A percentile compares a stretch with the other conserved stretches of the same genome.
Conservation (phyloP, 106 monocot genomes). For the Dioscorea zingiberensis region DNA sequence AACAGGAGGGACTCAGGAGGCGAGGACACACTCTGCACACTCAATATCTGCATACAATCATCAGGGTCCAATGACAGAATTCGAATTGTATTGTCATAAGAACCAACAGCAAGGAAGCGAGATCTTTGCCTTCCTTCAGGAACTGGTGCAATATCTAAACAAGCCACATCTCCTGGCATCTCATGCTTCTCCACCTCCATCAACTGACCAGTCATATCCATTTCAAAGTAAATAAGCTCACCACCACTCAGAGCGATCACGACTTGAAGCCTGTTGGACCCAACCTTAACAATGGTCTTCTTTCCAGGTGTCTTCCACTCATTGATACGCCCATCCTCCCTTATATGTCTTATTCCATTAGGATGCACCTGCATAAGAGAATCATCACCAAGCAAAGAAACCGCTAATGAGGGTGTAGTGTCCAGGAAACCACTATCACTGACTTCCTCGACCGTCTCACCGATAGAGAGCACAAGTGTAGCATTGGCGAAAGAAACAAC, state of each 20-base stretch:
- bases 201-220: conserved; percentile 93
- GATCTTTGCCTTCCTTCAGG: conserved; percentile 95
- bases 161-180: conserved; percentile 97
- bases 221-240: conserved; percentile 96
- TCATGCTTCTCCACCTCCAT: conserved; percentile 99
- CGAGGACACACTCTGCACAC: conserved; percentile 92
- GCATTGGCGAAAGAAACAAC: conserved; percentile 91
- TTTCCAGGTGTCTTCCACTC: conserved; percentile 99
- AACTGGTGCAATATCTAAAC: conserved; percentile 93
- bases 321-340: conserved; percentile 95
- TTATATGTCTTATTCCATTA: conserved; percentile 89
- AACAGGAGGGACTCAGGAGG: conserved; percentile 94
- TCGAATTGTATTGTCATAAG: conserved; percentile 92
- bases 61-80: conserved; percentile 95
- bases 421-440: conserved; percentile 93
- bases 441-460: conserved; percentile 97
- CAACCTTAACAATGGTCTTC: conserved; percentile 98
- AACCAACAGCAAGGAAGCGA: conserved; percentile 94
- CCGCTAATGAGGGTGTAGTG: conserved; percentile 84
- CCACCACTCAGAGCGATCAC: conserved; percentile 97
- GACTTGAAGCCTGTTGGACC: conserved; percentile 90
- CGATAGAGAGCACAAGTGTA: conserved; percentile 94
- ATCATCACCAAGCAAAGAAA: conserved; percentile 87
- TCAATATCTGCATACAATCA: conserved; percentile 95
- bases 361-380: conserved; percentile 99